Evolutionary conservation across 805 yeast species (phyloP).

Genomic region (Ogataea methylovora): DNA sequence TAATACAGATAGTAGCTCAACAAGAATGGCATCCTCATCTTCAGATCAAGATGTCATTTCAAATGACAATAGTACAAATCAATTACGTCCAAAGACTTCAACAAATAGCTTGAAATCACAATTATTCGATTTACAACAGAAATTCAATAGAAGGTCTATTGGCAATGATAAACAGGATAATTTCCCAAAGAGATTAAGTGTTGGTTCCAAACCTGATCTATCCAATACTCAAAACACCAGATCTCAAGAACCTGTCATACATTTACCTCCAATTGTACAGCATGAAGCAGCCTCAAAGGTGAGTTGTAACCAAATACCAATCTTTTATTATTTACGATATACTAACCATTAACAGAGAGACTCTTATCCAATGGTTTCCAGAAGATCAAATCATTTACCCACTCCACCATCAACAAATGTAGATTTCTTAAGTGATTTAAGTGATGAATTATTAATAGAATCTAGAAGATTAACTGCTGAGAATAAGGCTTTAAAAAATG

Average conservation of each 20-base stretch:
- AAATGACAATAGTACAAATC: too few species aligned
- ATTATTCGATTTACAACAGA: constrained; percentile 34
- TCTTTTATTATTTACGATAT: neutral
- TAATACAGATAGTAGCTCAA: too few species aligned
- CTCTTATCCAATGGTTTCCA: neutral
- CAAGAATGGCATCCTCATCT: too few species aligned
- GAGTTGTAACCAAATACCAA: neutral
- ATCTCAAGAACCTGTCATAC: neutral
- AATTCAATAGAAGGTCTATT: constrained; percentile 11
- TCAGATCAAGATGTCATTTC: too few species aligned
- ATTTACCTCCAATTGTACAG: neutral
- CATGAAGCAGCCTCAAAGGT: constrained; percentile 5
- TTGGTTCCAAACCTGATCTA: too few species aligned
- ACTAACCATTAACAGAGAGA: neutral
- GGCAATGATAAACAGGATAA: too few species aligned
- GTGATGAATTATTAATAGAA: constrained; percentile 64
- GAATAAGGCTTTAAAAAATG: constrained; percentile 37
- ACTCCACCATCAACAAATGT: constrained; percentile 37
- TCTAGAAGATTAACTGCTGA: constrained; percentile 67
- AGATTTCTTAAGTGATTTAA: constrained; percentile 64
- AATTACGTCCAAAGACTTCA: too few species aligned
- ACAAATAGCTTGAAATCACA: constrained; percentile 32
- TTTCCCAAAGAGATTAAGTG: too few species aligned
- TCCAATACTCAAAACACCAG: too few species aligned
- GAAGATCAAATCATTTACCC: neutral